Conservation (phyloP, 371 early-diverging fungal genomes). For the Encephalitozoon romaleae region DNA sequence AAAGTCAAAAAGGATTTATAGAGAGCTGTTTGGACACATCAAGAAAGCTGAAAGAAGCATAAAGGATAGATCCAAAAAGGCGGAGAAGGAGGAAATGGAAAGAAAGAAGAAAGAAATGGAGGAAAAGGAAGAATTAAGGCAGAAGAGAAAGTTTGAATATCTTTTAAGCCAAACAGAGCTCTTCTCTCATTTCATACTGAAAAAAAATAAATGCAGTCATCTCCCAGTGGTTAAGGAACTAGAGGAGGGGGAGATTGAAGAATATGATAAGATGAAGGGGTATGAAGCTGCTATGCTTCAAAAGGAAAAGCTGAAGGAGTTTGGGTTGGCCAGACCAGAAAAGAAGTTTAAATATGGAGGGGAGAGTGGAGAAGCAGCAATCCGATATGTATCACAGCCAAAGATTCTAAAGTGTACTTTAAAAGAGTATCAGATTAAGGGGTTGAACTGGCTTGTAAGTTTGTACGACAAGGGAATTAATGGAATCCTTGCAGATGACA, state of each 20-base stretch:
- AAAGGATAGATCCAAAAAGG: constrained; percentile 74
- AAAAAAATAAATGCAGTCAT: constrained; percentile 46
- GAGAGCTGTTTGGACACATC: constrained; percentile 46
- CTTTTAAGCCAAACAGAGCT: constrained; percentile 87
- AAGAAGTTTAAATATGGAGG: neutral
- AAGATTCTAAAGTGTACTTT: constrained; percentile 74
- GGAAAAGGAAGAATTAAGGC: constrained; percentile 73
- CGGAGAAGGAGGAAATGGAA: constrained; percentile 77
- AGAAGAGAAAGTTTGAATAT: constrained; percentile 83
- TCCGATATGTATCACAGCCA: constrained; percentile 64
- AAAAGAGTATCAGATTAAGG: constrained; percentile 84
- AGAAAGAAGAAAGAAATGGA: constrained; percentile 73
- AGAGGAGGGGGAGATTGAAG: neutral
- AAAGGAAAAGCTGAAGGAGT: neutral
- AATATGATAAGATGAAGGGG: constrained; percentile 57
- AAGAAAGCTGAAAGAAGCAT: constrained; percentile 46
- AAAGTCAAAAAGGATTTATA: constrained; percentile 56
- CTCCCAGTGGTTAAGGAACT: neutral
- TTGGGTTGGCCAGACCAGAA: neutral
- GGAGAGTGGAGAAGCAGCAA: neutral
- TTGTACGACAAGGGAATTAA: constrained; percentile 89
- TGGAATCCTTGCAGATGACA: constrained; percentile 89
- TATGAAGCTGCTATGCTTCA: constrained; percentile 6
- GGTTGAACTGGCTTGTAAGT: constrained; percentile 91
- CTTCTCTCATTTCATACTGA: constrained; percentile 80